Evolutionary conservation across 1,284 basidiomycete species (phyloP), one percentile per base, ranked within the genome.

Genomic region (Ceratobasidium theobromae): DNA sequence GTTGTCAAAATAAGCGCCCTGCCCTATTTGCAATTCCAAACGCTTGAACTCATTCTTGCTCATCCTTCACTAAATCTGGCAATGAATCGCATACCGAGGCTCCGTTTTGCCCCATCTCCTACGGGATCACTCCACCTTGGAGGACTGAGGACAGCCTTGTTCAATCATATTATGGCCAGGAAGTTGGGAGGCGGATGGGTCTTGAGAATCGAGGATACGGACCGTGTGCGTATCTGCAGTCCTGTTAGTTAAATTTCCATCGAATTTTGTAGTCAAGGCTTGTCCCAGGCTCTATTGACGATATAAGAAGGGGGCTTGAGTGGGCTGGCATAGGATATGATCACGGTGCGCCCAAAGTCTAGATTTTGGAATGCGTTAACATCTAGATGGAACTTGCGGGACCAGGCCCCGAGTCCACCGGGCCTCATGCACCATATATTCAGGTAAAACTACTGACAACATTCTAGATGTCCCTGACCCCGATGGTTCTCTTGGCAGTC

Each of bases 311-410:
- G 16, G 87, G 88, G 1, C 78, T 99, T 53, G 82, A 86, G 30
- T 99, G 97, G 97, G 91, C 95, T n/a, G 93, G 94, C 2, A 77
- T 99, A 28, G 82, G 92, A 4, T 97, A 92, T 75, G 94, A 98
- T 75, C 91, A 91, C 78, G 96, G 96, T 88, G 69, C 67, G 77
- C 16, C 1, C 14, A 72, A 16, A 23, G 35, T 6, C 69, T 66
- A 33, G 67, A 33, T 38, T 25, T 65, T 45, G 43, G 14, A 30
- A 40, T 28, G 8, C 45, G 53, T 25, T 38, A 38, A 38, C 8
- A 8, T 38, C 35, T 38, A 8, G 16, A 41, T 53, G 43, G 8
- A n/a, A 9, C 28, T 11, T n/a, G 25, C 5, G 25, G 27, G 6
- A 14, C n/a, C 69, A 93, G 91, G 93, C 55, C 92, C 93, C 1